Evolutionary conservation across 1,284 basidiomycete species (phyloP).

Genomic region (Cutaneotrichosporon sp.): DNA sequence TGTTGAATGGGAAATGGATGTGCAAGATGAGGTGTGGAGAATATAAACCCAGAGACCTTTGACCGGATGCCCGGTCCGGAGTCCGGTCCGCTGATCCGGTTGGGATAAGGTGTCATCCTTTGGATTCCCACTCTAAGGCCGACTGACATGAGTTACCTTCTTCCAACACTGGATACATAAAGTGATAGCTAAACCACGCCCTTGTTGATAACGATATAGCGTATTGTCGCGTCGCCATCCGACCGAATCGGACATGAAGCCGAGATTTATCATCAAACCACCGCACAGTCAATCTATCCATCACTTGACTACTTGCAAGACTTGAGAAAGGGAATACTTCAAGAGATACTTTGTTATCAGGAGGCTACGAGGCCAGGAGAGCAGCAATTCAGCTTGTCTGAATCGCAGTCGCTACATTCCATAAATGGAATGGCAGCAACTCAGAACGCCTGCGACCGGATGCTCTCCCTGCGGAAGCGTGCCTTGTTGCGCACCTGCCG

Average conservation of each 20-base stretch:
- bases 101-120: too few relatives aligned
- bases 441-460: neutral
- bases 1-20: neutral
- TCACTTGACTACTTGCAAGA: neutral
- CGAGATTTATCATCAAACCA: too few relatives aligned
- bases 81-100: neutral
- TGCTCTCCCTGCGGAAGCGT: neutral
- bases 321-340: neutral
- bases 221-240: neutral
- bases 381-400: too few relatives aligned
- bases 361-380: too few relatives aligned
- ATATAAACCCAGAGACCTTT: neutral
- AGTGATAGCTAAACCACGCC: too few relatives aligned
- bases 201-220: too few relatives aligned
- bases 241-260: neutral
- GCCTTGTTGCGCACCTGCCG: constrained; percentile 7
- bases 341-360: neutral
- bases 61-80: neutral
- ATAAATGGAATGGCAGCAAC: too few relatives aligned
- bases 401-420: too few relatives aligned
- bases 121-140: too few relatives aligned
- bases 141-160: too few relatives aligned
- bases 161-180: too few relatives aligned
- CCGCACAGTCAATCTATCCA: neutral
- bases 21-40: neutral